Conservation (phyloP, 139 green algal species). For the Chlorella sp. region DNA sequence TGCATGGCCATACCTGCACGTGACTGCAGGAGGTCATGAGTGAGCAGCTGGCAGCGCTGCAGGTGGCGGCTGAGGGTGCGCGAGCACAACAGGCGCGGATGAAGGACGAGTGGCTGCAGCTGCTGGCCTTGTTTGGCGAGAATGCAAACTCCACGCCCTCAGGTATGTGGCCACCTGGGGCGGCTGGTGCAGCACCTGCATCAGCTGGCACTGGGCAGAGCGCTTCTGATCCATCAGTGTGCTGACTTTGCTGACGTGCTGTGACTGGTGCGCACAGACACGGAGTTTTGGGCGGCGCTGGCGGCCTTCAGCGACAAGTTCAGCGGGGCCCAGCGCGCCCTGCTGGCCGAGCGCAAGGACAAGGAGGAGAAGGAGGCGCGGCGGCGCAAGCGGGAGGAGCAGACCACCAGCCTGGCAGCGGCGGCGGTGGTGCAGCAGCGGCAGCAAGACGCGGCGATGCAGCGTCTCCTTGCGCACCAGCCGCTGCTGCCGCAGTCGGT, state of each 20-base stretch:
- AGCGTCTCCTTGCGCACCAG: too few relatives aligned
- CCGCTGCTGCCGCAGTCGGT: too few relatives aligned
- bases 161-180: neutral
- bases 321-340: constrained; percentile 7
- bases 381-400: neutral
- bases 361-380: constrained; percentile 22
- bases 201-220: too few relatives aligned
- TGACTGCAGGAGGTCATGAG: constrained; percentile 18
- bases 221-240: neutral
- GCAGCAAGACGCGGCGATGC: too few relatives aligned
- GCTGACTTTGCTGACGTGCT: neutral
- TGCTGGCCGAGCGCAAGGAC: constrained; percentile 18
- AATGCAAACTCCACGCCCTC: constrained; percentile 27
- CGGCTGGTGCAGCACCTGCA: neutral
- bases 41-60: constrained; percentile 13
- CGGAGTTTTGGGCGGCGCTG: constrained; percentile 30
- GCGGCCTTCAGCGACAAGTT: constrained; percentile 29
- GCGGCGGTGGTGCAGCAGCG: too few relatives aligned
- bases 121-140: constrained; percentile 41
- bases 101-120: constrained; percentile 11
- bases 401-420: too few relatives aligned
- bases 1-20: too few relatives aligned
- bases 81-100: neutral
- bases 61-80: constrained; percentile 1
- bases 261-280: constrained; percentile 13